Conservation (phyloP, 2,329 filamentous ascomycete species). For the Polytolypa hystricis region DNA sequence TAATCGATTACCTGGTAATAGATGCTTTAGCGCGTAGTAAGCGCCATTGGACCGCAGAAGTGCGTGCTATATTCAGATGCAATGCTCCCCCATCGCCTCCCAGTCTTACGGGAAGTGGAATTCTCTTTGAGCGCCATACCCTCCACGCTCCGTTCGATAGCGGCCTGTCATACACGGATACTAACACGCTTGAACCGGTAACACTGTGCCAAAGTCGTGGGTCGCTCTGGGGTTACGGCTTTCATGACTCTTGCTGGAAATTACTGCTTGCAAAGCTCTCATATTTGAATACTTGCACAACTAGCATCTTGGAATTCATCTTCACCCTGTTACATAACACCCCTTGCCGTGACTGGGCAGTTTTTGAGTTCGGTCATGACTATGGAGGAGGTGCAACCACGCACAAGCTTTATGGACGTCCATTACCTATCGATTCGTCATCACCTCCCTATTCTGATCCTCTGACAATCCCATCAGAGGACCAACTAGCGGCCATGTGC, state of each 20-base stretch:
- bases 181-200: background rate
- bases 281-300: background rate
- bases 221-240: slow-evolving; percentile 4
- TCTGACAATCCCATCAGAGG: background rate
- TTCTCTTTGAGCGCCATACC: too few relatives aligned
- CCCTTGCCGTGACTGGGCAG: slow-evolving; percentile 1
- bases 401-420: too few relatives aligned
- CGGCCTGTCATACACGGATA: background rate
- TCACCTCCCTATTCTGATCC: background rate
- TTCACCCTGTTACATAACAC: slow-evolving; percentile 2
- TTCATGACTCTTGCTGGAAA: slow-evolving; percentile 6
- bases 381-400: too few relatives aligned
- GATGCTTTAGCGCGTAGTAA: background rate
- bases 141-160: slow-evolving; percentile 5
- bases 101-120: background rate
- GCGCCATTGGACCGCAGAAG: slow-evolving; percentile 1
- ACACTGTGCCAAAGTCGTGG: background rate
- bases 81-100: background rate
- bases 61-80: slow-evolving; percentile 3
- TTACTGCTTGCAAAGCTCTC: slow-evolving; percentile 4
- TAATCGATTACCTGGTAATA: too few relatives aligned
- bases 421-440: too few relatives aligned
- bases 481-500: background rate
- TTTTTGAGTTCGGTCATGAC: slow-evolving; percentile 3
- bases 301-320: background rate